phyloP scores from a whole-genome alignment of 306 rosid genomes.

The Castanea sativa region DNA sequence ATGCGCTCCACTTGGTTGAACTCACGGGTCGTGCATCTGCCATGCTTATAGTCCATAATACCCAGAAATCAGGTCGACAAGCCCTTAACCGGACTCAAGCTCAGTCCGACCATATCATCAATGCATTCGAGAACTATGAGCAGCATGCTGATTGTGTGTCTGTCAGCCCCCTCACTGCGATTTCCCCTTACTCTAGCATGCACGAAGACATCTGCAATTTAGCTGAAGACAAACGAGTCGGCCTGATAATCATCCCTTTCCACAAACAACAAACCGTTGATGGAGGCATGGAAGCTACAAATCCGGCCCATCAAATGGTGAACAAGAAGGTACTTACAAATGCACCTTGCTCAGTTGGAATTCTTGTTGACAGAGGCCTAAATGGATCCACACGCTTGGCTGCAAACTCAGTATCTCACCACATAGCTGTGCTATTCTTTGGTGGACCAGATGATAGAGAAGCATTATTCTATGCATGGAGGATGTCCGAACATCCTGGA shows the following conservation, averaged over 20 bases:
- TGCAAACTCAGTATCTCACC: slow-evolving; percentile 50
- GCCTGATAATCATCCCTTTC: slow-evolving; percentile 74
- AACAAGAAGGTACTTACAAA: slow-evolving; percentile 71
- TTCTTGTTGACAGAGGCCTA: slow-evolving; percentile 78
- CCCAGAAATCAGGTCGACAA: slow-evolving; percentile 46
- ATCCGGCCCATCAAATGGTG: slow-evolving; percentile 57
- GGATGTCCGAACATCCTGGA: slow-evolving; percentile 71
- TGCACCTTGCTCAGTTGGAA: slow-evolving; percentile 88
- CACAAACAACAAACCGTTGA: slow-evolving; percentile 95
- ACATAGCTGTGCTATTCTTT: slow-evolving; percentile 58
- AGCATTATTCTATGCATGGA: slow-evolving; percentile 75
- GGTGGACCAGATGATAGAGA: slow-evolving; percentile 97
- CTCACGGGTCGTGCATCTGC: slow-evolving; percentile 95
- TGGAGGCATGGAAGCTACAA: slow-evolving; percentile 90
- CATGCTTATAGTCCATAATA: slow-evolving; percentile 88
- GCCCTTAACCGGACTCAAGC: slow-evolving; percentile 71
- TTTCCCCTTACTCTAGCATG: slow-evolving; percentile 93
- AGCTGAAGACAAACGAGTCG: slow-evolving; percentile 76
- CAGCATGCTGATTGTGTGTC: slow-evolving; percentile 54
- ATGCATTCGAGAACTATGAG: slow-evolving; percentile 74
- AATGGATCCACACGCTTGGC: slow-evolving; percentile 51
- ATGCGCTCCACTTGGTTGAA: slow-evolving; percentile 79
- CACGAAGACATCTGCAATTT: slow-evolving; percentile 81
- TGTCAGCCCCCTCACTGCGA: slow-evolving; percentile 71
- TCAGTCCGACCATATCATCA: slow-evolving; percentile 86